These are phyloP conservation scores for Russula virescens DNA, from an alignment of 768 basidiomycete species.

Conservation along the genomic window DNA sequence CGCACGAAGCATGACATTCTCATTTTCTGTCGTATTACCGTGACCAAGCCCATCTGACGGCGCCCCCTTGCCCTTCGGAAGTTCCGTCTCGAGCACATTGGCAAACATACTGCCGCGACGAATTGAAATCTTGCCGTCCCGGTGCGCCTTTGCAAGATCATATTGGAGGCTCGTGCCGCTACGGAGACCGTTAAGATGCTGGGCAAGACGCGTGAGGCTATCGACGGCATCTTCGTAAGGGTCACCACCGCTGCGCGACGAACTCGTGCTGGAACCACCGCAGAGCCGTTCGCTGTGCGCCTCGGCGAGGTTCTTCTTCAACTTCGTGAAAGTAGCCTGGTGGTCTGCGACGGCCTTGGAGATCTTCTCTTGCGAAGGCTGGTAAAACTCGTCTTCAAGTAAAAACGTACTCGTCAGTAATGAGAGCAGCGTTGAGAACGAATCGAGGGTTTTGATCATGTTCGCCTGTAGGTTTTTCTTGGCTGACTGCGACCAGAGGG, in stretches of 20 bases:
- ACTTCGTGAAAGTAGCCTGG: slow-evolving; percentile 81
- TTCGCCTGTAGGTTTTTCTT: slow-evolving; percentile 74
- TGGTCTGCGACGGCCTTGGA: slow-evolving; percentile 79
- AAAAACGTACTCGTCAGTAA: slow-evolving; percentile 84
- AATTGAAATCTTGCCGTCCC: slow-evolving; percentile 40
- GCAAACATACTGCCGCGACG: slow-evolving; percentile 15
- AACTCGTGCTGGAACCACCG: slow-evolving; percentile 26
- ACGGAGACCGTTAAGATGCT: slow-evolving; percentile 87
- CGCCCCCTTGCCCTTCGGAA: slow-evolving; percentile 25
- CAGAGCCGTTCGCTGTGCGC: slow-evolving; percentile 79
- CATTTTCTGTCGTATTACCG: slow-evolving; percentile 10
- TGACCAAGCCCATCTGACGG: background rate
- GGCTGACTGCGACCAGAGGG: slow-evolving; percentile 82
- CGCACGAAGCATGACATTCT: slow-evolving; percentile 45
- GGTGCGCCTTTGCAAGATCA: slow-evolving; percentile 62
- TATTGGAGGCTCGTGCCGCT: slow-evolving; percentile 81
- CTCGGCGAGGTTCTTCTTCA: slow-evolving; percentile 82
- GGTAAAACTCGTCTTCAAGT: slow-evolving; percentile 59
- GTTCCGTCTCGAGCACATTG: slow-evolving; percentile 1
- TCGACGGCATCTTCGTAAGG: slow-evolving; percentile 86
- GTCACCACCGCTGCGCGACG: slow-evolving; percentile 32
- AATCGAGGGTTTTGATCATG: slow-evolving; percentile 81
- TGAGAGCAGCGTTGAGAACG: slow-evolving; percentile 79
- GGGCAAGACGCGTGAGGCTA: slow-evolving; percentile 83
- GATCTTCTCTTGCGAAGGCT: slow-evolving; percentile 55